phyloP scores from a whole-genome alignment of 768 basidiomycete species.

The Boletus rubroflammeus region DNA sequence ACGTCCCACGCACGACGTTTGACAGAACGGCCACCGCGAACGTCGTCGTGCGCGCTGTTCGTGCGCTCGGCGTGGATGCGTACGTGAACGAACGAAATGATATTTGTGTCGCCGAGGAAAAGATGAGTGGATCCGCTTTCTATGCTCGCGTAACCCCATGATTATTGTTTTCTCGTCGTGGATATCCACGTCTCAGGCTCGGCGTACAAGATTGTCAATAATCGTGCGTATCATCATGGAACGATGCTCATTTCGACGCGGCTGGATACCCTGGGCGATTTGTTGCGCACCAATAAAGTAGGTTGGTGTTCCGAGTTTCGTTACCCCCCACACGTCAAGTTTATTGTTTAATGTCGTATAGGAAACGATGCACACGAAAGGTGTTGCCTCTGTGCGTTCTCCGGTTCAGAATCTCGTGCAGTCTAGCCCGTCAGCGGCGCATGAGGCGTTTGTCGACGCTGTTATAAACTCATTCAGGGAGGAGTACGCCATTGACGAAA shows the following conservation, averaged over 20 bases:
- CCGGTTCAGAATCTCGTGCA: slow-evolving; percentile 82
- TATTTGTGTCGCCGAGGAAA: slow-evolving; percentile 76
- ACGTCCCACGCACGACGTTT: slow-evolving; percentile 78
- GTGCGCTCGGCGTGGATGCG: slow-evolving; percentile 71
- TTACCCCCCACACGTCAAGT: background rate
- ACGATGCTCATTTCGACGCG: slow-evolving; percentile 94
- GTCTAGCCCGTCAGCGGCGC: slow-evolving; percentile 48
- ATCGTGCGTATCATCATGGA: slow-evolving; percentile 94
- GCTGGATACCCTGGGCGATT: slow-evolving; percentile 65
- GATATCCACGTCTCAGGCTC: slow-evolving; percentile 84
- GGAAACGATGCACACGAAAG: slow-evolving; percentile 79
- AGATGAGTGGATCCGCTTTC: slow-evolving; percentile 61
- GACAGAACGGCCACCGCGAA: slow-evolving; percentile 75
- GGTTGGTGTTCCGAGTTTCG: slow-evolving; percentile 9
- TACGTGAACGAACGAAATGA: slow-evolving; percentile 88
- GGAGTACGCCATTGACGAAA: slow-evolving; percentile 45
- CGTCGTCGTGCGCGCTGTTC: slow-evolving; percentile 74
- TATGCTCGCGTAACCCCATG: background rate
- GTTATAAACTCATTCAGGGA: slow-evolving; percentile 64
- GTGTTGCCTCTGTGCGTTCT: slow-evolving; percentile 88
- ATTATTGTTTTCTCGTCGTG: slow-evolving; percentile 5
- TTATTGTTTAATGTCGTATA: slow-evolving; percentile 28
- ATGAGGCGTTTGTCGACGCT: slow-evolving; percentile 67
- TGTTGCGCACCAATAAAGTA: slow-evolving; percentile 68
- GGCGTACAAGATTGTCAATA: slow-evolving; percentile 91